A percentile compares a stretch with the other conserved stretches of the same genome.
These are phyloP conservation scores for Dioscorea zingiberensis DNA, from an alignment of 106 monocot species.

Conservation along the genomic window DNA sequence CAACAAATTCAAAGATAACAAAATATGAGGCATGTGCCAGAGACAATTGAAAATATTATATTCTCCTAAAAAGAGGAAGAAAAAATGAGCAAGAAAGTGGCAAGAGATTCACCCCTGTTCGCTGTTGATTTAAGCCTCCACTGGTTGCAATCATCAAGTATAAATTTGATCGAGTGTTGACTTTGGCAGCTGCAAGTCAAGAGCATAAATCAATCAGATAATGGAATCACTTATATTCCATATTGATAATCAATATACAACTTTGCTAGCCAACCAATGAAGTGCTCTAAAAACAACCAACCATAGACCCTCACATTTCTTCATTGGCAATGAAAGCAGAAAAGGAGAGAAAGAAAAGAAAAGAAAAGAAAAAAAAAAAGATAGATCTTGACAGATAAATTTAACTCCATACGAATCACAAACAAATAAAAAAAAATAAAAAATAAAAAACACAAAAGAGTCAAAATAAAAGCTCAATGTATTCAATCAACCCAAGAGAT, in stretches of 20 bases:
- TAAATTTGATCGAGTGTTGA: conserved; percentile 37
- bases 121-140: conserved; percentile 79
- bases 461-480: not conserved
- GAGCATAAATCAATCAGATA: not conserved
- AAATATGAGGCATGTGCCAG: too few species aligned
- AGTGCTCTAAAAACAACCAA: too few species aligned
- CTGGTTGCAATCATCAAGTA: conserved; percentile 91
- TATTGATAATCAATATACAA: too few species aligned
- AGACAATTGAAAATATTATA: too few species aligned
- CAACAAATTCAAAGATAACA: too few species aligned
- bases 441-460: not conserved
- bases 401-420: too few species aligned
- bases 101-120: conserved; percentile 53
- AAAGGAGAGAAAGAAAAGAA: not conserved
- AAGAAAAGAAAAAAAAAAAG: not conserved
- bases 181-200: conserved; percentile 20
- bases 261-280: too few species aligned
- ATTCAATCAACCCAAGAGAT: not conserved
- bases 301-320: not conserved
- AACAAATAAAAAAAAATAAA: not conserved
- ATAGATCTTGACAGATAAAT: too few species aligned
- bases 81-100: not conserved
- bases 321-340: not conserved
- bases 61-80: too few species aligned
- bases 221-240: too few species aligned